Evolutionary conservation across 176 grass and related monocot genomes (phyloP), one percentile per base, ranked within the genome.

Genomic region (Aegilops speltoides): DNA sequence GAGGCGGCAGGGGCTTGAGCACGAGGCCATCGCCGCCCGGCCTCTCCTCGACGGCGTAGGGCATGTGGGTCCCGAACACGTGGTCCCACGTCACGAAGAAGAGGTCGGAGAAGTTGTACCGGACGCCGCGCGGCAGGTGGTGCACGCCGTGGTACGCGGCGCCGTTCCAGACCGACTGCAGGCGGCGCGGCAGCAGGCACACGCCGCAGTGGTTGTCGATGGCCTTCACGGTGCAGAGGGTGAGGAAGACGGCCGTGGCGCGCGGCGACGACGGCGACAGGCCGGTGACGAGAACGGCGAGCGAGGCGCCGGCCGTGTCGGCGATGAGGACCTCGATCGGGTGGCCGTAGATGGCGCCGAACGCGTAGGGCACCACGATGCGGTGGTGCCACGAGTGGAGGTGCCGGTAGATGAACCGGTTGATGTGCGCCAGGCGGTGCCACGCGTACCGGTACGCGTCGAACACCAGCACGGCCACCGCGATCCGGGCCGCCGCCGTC

Each of bases 401-500:
- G 79, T 88, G 78, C 52, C 70, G 79, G 86, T 88, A 88, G 2
- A 88, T 13, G 79, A 88, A 88, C 20, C 61, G 56, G 79, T 68
- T 88, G 17, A 20, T 25, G 79, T 88, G 86, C 86, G 76, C 82
- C 34, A 76, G 74, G 2, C 86, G 86, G 79, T 88, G 86, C 86
- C 86, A 88, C 76, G 81, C 67, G n/a, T 89, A 89, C 68, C 80
- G 88, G 82, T 83, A 89, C n/a, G 14, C 82, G 16, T 89, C 88
- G n/a, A 89, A 63, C 56, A 86, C 82, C 46, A 74, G 3, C 83
- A 86, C 80, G 22, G 57, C 88, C 41, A 76, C 81, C 2, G 26
- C 34, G 16, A 89, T 76, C 82, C 76, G 77, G 5, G 75, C 23
- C 8, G 66, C 77, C 34, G 72, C 52, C 7, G 26, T 80, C 1